Evolutionary conservation across 441 rosid genomes (phyloP).

Genomic region (Pelargonium australe): DNA sequence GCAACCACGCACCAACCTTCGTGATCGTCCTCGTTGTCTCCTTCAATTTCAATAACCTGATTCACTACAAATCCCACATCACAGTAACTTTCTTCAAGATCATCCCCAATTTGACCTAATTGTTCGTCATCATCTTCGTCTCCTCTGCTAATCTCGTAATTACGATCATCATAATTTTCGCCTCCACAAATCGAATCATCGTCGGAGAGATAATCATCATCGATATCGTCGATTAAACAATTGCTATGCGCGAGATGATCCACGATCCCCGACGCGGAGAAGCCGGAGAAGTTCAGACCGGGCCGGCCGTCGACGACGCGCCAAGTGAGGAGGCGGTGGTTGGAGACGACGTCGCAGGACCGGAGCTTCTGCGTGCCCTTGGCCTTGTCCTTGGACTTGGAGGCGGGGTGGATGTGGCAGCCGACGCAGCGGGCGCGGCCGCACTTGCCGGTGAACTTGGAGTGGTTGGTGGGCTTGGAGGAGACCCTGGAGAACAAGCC

Average conservation of each 20-base stretch:
- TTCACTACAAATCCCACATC: not conserved
- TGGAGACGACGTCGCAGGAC: not conserved
- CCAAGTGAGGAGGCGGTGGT: conserved; percentile 6
- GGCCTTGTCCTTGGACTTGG: not conserved
- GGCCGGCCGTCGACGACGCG: not conserved
- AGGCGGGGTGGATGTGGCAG: not conserved
- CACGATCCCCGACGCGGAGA: not conserved
- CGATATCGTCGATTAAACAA: no score
- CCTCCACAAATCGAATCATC: no score
- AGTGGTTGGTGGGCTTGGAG: conserved; percentile 4
- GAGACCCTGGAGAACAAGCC: not conserved
- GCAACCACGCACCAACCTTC: not conserved
- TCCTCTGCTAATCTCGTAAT: not conserved
- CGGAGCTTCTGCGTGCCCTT: not conserved
- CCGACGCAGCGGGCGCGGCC: not conserved
- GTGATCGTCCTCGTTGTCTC: not conserved
- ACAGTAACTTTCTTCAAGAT: not conserved
- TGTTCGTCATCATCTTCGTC: not conserved
- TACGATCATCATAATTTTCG: not conserved
- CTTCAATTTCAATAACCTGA: not conserved
- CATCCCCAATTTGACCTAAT: not conserved
- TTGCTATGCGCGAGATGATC: no score
- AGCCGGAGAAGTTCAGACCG: not conserved
- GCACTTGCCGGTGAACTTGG: not conserved
- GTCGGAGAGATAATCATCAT: no score